Evolutionary conservation across 352 stramenopile genomes (phyloP).

Genomic region (Globisporangium nagaii): DNA sequence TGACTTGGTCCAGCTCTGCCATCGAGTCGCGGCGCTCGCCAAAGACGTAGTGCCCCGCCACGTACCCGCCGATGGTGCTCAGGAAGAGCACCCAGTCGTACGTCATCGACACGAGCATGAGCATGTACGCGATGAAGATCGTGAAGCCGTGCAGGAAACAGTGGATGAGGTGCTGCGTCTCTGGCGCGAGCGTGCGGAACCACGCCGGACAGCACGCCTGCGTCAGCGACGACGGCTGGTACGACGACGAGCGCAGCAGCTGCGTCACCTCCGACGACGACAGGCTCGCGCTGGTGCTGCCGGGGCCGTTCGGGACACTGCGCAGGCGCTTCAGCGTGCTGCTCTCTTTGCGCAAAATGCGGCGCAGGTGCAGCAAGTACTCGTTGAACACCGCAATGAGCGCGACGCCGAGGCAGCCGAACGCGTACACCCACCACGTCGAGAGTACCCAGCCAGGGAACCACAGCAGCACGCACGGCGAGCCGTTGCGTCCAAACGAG

Average conservation of each 20-base stretch:
- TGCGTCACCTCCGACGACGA: constrained; percentile 23
- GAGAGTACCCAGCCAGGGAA: constrained; percentile 69
- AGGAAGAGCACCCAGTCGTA: constrained; percentile 64
- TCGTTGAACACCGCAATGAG: constrained; percentile 66
- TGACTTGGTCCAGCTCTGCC: constrained; percentile 14
- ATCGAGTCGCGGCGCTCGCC: constrained; percentile 53
- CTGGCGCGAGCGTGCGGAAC: constrained; percentile 47
- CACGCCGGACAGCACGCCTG: constrained; percentile 34
- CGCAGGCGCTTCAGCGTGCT: constrained; percentile 31
- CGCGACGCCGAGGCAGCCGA: constrained; percentile 46
- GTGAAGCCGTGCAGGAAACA: constrained; percentile 52
- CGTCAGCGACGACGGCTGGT: constrained; percentile 22
- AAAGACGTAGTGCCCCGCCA: constrained; percentile 65
- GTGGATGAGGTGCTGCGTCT: constrained; percentile 50
- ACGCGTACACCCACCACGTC: constrained; percentile 42
- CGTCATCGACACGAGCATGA: constrained; percentile 81
- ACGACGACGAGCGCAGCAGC: constrained; percentile 35
- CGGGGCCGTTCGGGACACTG: not conserved
- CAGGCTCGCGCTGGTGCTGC: constrained; percentile 6
- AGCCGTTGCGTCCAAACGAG: constrained; percentile 27
- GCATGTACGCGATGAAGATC: constrained; percentile 68
- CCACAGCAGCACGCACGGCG: constrained; percentile 62
- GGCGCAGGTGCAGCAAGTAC: constrained; percentile 63
- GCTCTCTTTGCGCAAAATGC: constrained; percentile 61
- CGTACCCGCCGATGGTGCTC: constrained; percentile 48